Base-by-base conservation (phyloP, 352 stramenopile species). In the Globisporangium uncinulatum region DNA sequence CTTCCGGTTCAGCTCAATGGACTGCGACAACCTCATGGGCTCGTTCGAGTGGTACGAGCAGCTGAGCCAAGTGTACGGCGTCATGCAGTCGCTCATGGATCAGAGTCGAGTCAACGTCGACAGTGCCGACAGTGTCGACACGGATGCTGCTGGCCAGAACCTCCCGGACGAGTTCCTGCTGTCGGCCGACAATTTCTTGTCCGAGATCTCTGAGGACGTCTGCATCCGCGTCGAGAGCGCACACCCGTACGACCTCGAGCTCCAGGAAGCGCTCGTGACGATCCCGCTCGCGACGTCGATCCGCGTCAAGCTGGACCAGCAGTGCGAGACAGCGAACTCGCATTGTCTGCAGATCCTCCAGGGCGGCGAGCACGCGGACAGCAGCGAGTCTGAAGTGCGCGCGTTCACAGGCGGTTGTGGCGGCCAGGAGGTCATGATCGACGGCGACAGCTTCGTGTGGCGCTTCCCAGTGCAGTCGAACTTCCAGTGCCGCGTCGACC, bases 331-430 rank as follows among this genome's bases (percentile, higher is more conserved):
- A 0, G 81, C 80, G 8, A 91, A 84, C 47, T 89, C 84, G n/a
- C 86, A 95, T 48, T 95, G 86, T 24, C 70, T 95, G 4, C 86
- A 93, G 63, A 95, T 95, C 37, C 47, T 93, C 4, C 86, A 95
- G 65, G 86, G 86, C 3, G 81, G 78, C 15, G 75, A 83, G 29
- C 68, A 62, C 11, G 58, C 62, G 0, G 70, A 76, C 19, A 79
- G 66, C 46, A 71, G 70, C 15, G 86, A 94, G 63, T 88, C 80
- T 0, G 84, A 95, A 64, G 72, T 94, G 29, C 71, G 84, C 32
- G 85, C 86, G n/a, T 95, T 94, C 67, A 94, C 86, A 0, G 83
- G 86, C 1, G 53, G 64, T 9, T 94, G 86, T 29, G 86, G 84
- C n/a, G 81, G 79, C 0, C 86, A 95, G 29, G 86, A 94, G 24